A percentile compares a stretch with the other conserved stretches of the same genome.
Conservation (phyloP, 225 moss, liverwort and hornwort species). For the Polytrichum formosum region DNA sequence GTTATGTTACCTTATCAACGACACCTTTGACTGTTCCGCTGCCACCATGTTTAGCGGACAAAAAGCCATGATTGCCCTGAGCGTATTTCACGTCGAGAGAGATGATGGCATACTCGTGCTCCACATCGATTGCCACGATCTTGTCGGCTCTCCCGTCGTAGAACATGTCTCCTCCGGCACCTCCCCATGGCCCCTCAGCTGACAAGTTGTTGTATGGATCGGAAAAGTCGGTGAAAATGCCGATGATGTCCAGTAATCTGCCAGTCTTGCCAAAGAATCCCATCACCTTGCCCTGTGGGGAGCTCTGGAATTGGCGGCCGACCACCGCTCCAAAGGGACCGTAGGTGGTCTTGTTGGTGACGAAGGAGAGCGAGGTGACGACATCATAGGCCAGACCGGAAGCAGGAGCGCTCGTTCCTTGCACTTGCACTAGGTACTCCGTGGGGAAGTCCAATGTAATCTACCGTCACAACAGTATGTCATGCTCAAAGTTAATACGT, state of each 20-base stretch:
- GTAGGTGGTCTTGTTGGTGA: constrained; percentile 6
- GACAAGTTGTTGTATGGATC: neutral
- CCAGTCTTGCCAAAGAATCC: constrained; percentile 7
- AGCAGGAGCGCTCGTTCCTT: no score
- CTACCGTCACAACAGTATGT: neutral
- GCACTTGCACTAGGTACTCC: neutral
- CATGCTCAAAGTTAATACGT: neutral
- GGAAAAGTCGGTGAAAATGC: neutral
- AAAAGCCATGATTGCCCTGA: no score
- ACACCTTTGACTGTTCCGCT: no score
- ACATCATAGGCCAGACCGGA: no score
- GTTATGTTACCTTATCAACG: no score
- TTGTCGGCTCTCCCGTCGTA: neutral
- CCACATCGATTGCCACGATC: no score
- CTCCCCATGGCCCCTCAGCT: neutral
- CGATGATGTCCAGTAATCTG: neutral
- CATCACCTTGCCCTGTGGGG: neutral
- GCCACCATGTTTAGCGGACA: no score
- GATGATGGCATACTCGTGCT: no score
- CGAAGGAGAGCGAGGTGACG: constrained; percentile 3
- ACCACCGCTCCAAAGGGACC: neutral
- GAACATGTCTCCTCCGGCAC: neutral
- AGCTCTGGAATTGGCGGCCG: neutral
- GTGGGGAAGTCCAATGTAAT: neutral
- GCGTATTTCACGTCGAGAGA: no score